Base-by-base conservation (phyloP, 1,284 basidiomycete genomes). In the Mixia osmundae region DNA sequence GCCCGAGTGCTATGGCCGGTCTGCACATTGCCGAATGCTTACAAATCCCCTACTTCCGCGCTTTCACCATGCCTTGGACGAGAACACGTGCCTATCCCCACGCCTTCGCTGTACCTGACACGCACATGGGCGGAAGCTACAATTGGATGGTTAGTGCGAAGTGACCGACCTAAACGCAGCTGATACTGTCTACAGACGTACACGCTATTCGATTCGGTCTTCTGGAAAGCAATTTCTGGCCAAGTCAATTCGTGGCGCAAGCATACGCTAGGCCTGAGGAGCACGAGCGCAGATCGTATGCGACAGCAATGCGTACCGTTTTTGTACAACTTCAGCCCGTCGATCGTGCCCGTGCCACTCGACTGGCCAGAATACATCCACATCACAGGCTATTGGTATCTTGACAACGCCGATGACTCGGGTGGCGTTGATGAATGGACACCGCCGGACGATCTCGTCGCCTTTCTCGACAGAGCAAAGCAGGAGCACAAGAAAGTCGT, bases 351-450 rank as follows among this genome's bases (percentile, higher is more conserved):
- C 6, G 76, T 72, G 15, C 85, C 85, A 4, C 57, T 91, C 37
- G 89, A 97, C 55, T 97, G 89, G 89, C 80, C 82, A 5, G 89
- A 95, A 55, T 94, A 87, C 80, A 91, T 95, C 44, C 75, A 80
- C 36, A 72, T 94, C 1, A 89, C 83, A 36, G 87, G 83, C 5
- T 91, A 89, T 57, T 94, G 85, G 85, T 85, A 83, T 65, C 64
- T 91, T 32, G 71, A 87, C 43, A 77, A 83, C 44, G 78, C 83
- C 2, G 77, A 87, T 44, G 77, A 79, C 33, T 71, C 72, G 40
- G 48, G 50, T 6, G 65, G 70, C 18, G 73, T 73, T 58, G 40
- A 40, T 27, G 78, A 79, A 56, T 95, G 85, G 85, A 61, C 67
- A 5, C 76, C 87, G 9, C 80, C 87, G 0, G 54, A 65, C 5